Evolutionary conservation across 306 rosid genomes (phyloP), one percentile per base, ranked within the genome.

Genomic region (Vigna mungo): DNA sequence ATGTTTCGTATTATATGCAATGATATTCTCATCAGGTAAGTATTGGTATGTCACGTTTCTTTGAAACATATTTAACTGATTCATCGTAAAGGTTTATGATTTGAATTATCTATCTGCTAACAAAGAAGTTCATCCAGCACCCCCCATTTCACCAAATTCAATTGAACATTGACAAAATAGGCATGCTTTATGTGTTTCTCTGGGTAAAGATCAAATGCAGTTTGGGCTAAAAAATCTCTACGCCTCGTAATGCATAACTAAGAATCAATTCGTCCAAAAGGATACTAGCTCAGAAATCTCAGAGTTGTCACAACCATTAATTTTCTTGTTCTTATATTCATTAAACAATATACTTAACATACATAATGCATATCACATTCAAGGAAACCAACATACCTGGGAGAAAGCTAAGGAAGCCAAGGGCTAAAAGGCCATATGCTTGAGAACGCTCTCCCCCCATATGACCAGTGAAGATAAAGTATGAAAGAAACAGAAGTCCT

Each of bases 361-460:
- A 78, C 65, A 70, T 9, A 72, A 54, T 11, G 12, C 56, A 60
- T 23, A 37, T 62, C 41, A 75, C 27, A 71, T 60, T 71, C 36
- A 21, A 15, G 6, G 54, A 79, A 58, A 23, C 66, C 64, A 53
- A 68, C 80, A 64, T 86, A 92, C 99, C 97, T 77, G 99, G 99
- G 58, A 95, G 99, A 84, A 91, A 95, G 86, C 98, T 85, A 54
- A 96, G 94, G 83, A 84, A 44, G 43, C 99, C 99, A 15, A 96
- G 76, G 55, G 89, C 93, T 55, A 96, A 74, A 85, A 92, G 98
- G 58, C 98, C 97, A 84, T 85, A 96, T 60, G 94, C 99, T 84
- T 92, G 99, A 67, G 99, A 87, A 14, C 32, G 75, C 23, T 96
- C 99, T 69, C 99, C 98, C 44, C 89, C 96, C 99, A 96, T 96